Base-by-base conservation (phyloP, 768 basidiomycete species). In the Tephrocybe sp. region DNA sequence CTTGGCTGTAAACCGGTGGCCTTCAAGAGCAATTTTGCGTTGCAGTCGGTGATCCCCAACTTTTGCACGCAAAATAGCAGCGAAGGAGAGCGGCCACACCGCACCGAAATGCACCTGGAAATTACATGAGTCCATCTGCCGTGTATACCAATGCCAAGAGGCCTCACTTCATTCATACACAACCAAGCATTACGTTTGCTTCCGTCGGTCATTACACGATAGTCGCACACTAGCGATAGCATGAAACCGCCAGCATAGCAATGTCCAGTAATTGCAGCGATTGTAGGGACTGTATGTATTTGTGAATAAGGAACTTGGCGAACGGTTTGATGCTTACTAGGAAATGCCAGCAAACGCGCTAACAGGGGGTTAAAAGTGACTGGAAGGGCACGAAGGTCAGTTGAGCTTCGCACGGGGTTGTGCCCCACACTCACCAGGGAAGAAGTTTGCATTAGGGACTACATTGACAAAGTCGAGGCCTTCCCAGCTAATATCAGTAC, bases 151-250 rank as follows among this genome's bases (percentile, higher is more conserved):
- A 4, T 14, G 15, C 4, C 4, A 36, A 11, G 12, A 21, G 28
- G 52, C 8, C 62, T 63, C 48, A 90, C 88, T 73, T 96, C 94
- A 63, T 96, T 98, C 93, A 97, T 96, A 65, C 86, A 90, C 45
- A 90, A 69, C 88, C 92, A 94, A 1, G 88, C 86, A 61, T 85
- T 84, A 25, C 85, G 85, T 58, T 77, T 80, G 60, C 74, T 84
- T 14, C 87, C 93, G 57, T 90, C 85, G 12, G 84, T 90, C 85
- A 95, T 93, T 49, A 96, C 77, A 34, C 93, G 82, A 69, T 90
- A 94, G 67, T 97, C 93, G 65, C 91, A 95, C 3, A 78, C 79
- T 43, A 97, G 68, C 2, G 92, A 79, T 12, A 95, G 70, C 67
- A 91, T 83, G 62, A 91, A 81, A 12, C 83, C 93, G 10, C 78